Conservation (phyloP, 257 asterid species). For the Nicotiana sylvestris region DNA sequence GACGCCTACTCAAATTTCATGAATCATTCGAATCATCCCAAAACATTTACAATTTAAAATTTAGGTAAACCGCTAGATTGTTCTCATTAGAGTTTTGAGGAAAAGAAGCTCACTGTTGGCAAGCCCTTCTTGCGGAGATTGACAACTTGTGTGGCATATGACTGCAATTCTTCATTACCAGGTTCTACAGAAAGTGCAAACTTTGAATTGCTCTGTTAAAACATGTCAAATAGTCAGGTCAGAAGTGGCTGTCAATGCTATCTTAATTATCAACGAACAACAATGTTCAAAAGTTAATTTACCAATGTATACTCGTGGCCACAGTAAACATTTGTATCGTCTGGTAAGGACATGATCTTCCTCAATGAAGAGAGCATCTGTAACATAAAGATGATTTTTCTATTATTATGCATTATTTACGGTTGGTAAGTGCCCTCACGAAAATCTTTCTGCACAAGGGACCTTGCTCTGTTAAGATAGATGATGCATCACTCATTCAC, state of each 20-base stretch:
- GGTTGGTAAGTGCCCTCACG: neutral
- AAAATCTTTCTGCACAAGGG: neutral
- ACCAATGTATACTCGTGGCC: conserved; percentile 95
- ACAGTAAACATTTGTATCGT: conserved; percentile 74
- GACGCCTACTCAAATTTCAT: neutral
- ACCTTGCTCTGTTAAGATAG: neutral
- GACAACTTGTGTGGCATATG: conserved; percentile 62
- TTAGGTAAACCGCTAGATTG: neutral
- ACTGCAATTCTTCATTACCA: conserved; percentile 62
- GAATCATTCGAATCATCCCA: neutral
- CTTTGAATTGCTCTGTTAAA: conserved; percentile 81
- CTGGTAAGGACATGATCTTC: conserved; percentile 75
- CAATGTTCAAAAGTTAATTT: conserved; percentile 18
- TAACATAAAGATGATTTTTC: conserved; percentile 14
- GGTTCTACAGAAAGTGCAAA: conserved; percentile 90
- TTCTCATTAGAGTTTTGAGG: neutral
- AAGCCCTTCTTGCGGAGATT: conserved; percentile 68
- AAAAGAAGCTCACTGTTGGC: conserved; percentile 58
- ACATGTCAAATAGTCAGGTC: conserved; percentile 16
- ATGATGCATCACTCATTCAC: neutral
- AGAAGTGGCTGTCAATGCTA: neutral
- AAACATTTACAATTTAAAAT: neutral
- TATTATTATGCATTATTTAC: neutral
- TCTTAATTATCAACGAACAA: neutral
- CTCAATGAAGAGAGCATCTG: conserved; percentile 79